Conservation (phyloP, 495 filamentous ascomycete species). For the Penicillium mononematosum region DNA sequence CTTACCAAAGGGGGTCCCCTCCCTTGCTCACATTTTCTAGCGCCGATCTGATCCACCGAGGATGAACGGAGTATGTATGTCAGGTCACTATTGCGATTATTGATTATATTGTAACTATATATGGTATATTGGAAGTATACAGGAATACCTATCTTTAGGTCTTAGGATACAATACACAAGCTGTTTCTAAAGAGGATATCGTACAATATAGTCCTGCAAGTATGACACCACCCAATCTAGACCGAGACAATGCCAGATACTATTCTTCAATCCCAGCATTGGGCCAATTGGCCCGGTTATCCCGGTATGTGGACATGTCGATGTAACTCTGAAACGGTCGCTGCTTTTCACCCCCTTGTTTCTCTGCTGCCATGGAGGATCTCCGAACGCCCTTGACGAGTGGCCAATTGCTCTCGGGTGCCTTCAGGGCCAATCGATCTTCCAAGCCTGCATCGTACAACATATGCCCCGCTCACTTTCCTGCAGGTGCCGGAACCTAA, state of each 20-base stretch:
- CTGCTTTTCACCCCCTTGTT: constrained; percentile 9
- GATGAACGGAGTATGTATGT: constrained; percentile 2
- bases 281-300: neutral
- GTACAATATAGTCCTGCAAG: neutral
- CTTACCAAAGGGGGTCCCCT: constrained; percentile 7
- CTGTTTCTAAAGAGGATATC: neutral
- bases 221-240: neutral
- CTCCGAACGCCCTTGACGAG: constrained; percentile 1
- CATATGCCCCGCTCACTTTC: constrained; percentile 3
- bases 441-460: neutral
- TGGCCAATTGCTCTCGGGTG: constrained; percentile 8
- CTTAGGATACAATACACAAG: neutral
- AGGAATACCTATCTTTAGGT: neutral
- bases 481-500: constrained; percentile 11
- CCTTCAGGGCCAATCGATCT: constrained; percentile 12
- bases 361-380: constrained; percentile 7
- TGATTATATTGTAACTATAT: neutral
- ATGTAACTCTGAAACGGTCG: constrained; percentile 15
- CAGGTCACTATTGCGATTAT: constrained; percentile 1
- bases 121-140: neutral
- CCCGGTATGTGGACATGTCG: constrained; percentile 7
- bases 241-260: constrained; percentile 3
- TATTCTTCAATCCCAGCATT: neutral
- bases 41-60: constrained; percentile 12
- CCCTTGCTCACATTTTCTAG: constrained; percentile 11